Evolutionary conservation across 1,284 basidiomycete genomes (phyloP).

Genomic region (Calocybe gambosa): DNA sequence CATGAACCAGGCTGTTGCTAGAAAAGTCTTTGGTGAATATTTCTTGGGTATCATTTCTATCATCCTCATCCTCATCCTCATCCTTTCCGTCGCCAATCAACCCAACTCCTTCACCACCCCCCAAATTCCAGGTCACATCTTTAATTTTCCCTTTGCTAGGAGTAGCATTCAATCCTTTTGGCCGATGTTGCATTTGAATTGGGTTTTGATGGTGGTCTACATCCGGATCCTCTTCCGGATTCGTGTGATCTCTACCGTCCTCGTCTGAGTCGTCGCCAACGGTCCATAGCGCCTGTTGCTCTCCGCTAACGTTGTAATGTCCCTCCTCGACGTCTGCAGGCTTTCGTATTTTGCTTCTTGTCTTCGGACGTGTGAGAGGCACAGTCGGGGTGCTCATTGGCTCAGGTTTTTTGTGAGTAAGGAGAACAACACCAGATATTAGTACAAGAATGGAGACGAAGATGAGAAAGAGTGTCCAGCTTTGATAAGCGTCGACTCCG

Average conservation of each 20-base stretch:
- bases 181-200: constrained; percentile 16
- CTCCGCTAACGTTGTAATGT: constrained; percentile 28
- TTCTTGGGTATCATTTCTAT: constrained; percentile 4
- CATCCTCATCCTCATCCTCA: constrained; percentile 13
- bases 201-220: constrained; percentile 35
- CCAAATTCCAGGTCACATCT: constrained; percentile 10
- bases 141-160: constrained; percentile 6
- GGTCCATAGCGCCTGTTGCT: constrained; percentile 51
- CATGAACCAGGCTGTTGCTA: not conserved
- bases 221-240: constrained; percentile 23
- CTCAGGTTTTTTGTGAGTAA: constrained; percentile 82
- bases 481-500: constrained; percentile 74
- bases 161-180: constrained; percentile 1
- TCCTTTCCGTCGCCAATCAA: constrained; percentile 13
- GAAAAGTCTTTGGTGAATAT: not conserved
- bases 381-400: constrained; percentile 12
- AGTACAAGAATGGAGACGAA: constrained; percentile 80
- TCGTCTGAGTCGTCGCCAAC: constrained; percentile 63
- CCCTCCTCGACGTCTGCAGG: constrained; percentile 21
- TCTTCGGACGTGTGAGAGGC: constrained; percentile 14
- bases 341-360: constrained; percentile 19
- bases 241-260: constrained; percentile 35
- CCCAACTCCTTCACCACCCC: constrained; percentile 11
- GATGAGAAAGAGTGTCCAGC: constrained; percentile 84
- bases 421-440: constrained; percentile 79